A percentile compares a stretch with the other conserved stretches of the same genome.
Evolutionary conservation across 2,329 filamentous ascomycete genomes (phyloP).

Genomic region (Cladobotryum mycophilum): DNA sequence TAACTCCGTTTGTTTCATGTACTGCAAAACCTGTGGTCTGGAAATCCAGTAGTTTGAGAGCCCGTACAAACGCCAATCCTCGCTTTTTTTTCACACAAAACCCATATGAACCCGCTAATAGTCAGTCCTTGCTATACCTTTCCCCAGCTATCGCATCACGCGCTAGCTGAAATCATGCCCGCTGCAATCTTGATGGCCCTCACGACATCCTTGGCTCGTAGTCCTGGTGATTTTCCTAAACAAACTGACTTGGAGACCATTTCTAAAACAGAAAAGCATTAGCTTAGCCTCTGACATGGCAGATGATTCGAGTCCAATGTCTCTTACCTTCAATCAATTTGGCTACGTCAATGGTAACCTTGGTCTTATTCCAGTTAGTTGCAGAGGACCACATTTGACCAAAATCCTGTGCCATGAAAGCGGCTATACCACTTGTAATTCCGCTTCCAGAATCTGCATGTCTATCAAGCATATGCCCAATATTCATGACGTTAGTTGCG

Average conservation of each 20-base stretch:
- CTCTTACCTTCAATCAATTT: slow-evolving; percentile 28
- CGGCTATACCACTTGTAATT: background rate
- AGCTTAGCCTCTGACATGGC: background rate
- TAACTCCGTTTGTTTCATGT: too few relatives aligned
- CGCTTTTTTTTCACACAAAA: too few relatives aligned
- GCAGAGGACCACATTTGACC: slow-evolving; percentile 5
- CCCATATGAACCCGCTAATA: too few relatives aligned
- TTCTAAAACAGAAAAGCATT: slow-evolving; percentile 21
- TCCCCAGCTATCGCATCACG: too few relatives aligned
- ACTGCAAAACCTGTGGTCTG: too few relatives aligned
- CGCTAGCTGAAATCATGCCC: slow-evolving; percentile 6
- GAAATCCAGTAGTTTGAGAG: too few relatives aligned
- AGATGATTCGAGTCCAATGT: background rate
- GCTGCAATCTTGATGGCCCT: slow-evolving; percentile 24
- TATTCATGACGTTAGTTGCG: background rate
- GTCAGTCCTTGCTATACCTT: too few relatives aligned
- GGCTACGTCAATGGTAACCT: slow-evolving; percentile 30
- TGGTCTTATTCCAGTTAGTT: slow-evolving; percentile 22
- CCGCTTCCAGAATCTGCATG: background rate
- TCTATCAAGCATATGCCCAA: background rate
- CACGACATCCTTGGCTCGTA: slow-evolving; percentile 33
- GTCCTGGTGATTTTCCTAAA: slow-evolving; percentile 32
- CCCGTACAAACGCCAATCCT: too few relatives aligned
- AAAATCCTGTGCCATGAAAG: slow-evolving; percentile 7
- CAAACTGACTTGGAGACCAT: slow-evolving; percentile 31